Base-by-base conservation (phyloP, 2,329 filamentous ascomycete genomes). In the Stylonectria norvegica region DNA sequence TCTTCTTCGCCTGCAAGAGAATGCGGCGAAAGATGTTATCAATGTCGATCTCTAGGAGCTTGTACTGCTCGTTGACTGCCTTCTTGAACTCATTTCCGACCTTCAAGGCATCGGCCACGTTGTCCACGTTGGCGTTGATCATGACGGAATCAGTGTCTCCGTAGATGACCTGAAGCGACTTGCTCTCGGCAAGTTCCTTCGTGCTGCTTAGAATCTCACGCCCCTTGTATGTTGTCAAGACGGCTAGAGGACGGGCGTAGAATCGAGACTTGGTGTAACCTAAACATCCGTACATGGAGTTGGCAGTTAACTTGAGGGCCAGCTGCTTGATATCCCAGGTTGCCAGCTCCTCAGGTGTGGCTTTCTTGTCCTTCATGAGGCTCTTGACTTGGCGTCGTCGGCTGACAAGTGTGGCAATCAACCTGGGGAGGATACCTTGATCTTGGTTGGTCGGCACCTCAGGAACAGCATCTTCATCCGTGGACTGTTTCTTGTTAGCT, bases 71-170 rank as follows among this genome's bases (percentile, higher is more conserved):
- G 60, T 98, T 98, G 67, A 98, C 93, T 17, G 88, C 81, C 56
- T 82, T 85, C 69, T 96, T 97, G 75, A 98, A 97, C 48, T 97
- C 89, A 31, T 89, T 83, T 42, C 93, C 94, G 36, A 98, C 86
- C 60, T 86, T 90, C 55, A 96, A 71, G 2, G 93, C 93, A 57
- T 95, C 89, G 20, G 86, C 81, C 20, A 97, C 86, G 52, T 86
- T 95, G 66, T 96, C 88, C 40, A 93, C 89, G 59, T 97, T 97
- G 49, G 93, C 95, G 60, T 98, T 98, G 72, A 98, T 97, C 93
- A 98, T 98, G 68, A 98, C 93, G 7, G 93, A 98, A 67, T 98
- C 93, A 10, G 93, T 98, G 67, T 98, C 93, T 70, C 93, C 93
- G 57, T 98, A 98, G 49, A 98, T 97, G 63, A 98, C 93, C 58